phyloP scores from a whole-genome alignment of 495 filamentous ascomycete species.

The Podospora bellae-mahoneyi region DNA sequence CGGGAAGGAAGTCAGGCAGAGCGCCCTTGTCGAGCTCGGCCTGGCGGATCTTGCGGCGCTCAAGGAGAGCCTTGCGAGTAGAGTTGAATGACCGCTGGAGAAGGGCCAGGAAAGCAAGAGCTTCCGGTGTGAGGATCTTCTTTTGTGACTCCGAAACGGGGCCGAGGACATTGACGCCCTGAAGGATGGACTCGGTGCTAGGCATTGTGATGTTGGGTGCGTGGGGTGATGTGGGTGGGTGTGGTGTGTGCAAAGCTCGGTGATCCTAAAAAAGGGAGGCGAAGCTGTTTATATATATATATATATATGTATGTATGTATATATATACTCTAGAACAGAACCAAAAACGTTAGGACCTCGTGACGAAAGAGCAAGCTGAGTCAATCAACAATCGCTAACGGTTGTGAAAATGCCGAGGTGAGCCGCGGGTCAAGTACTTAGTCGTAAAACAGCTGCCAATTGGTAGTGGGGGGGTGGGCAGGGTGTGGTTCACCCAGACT shows the following conservation, averaged over 20 bases:
- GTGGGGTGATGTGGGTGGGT: neutral
- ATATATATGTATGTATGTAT: neutral
- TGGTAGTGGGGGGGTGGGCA: neutral
- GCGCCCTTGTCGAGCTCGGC: conserved; percentile 88
- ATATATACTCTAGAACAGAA: neutral
- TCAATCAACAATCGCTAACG: neutral
- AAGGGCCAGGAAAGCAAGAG: conserved; percentile 87
- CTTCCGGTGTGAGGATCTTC: conserved; percentile 90
- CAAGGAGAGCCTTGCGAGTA: conserved; percentile 83
- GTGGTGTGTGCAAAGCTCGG: neutral
- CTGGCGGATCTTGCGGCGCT: conserved; percentile 83
- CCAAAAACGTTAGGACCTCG: neutral
- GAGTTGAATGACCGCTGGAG: conserved; percentile 92
- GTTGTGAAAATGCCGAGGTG: conserved; percentile 3
- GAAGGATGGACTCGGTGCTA: conserved; percentile 68
- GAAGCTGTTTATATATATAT: neutral
- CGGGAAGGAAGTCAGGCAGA: conserved; percentile 92
- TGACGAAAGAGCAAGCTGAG: neutral
- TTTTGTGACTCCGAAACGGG: conserved; percentile 69
- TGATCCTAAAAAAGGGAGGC: neutral
- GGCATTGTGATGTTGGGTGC: conserved; percentile 54
- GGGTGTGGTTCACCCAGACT: neutral
- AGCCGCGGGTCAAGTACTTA: neutral
- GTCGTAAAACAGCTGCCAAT: neutral
- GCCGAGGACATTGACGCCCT: conserved; percentile 84